Evolutionary conservation across 371 early-diverging fungal species (phyloP), one percentile per base, ranked within the genome.

Genomic region (Actinomortierella ambigua): DNA sequence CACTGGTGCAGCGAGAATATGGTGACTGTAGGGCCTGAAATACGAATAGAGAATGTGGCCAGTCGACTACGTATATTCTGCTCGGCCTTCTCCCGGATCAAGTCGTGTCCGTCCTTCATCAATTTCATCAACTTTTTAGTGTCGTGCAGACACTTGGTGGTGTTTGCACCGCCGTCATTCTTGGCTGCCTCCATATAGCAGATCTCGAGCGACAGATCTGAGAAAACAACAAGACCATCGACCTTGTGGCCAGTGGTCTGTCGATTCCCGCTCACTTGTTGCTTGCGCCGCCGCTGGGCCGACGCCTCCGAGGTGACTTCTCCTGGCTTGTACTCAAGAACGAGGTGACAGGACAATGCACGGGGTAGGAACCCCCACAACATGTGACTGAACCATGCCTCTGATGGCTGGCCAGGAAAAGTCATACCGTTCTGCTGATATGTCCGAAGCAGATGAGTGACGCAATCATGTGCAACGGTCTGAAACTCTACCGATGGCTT

Each of bases 401-500:
- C 57, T 15, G 40, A 27, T 6, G 54, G 28, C 22, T 23, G 48
- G 46, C 20, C 46, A 28, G 63, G 54, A 20, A 57, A 52, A 20
- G 40, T 44, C 13, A 50, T 18, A 17, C 41, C 42, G 57, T 44
- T 51, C 53, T 53, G 39, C 22, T 46, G 53, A 53, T 57, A 57
- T 8, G 44, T 47, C 14, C 34, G 34, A 24, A 47, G 57, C 47
- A 63, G 57, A 57, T 57, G 52, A 8, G 57, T 56, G 52, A 57
- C 20, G 27, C 49, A 43, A 26, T 47, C 40, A 41, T 61, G 61
- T 18, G 47, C 57, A 24, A 57, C 47, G 28, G 26, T 40, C 57
- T 47, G 53, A 42, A 57, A 57, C 14, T 63, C 63, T 28, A 57
- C 57, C 14, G 53, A 57, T n/a, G 58, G 57, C 29, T 63, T 63